Evolutionary conservation across 1,139 yeast species (phyloP).

Genomic region (Geotrichum australiense): DNA sequence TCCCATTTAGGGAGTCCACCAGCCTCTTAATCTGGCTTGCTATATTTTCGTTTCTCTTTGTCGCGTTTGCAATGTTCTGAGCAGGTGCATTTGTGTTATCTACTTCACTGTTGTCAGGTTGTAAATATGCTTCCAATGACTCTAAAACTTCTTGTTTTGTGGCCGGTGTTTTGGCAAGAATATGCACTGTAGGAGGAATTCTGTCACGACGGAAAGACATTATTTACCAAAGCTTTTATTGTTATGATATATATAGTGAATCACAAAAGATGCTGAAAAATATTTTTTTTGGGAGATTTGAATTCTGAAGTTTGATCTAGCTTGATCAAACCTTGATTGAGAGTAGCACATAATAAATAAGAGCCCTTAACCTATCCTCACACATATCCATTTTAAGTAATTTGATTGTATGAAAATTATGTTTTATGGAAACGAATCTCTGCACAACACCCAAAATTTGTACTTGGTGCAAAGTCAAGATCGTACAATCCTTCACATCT

Average conservation of each 20-base stretch:
- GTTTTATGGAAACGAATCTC: no score
- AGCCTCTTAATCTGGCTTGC: constrained; percentile 58
- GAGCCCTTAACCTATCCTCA: no score
- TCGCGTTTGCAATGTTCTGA: constrained; percentile 14
- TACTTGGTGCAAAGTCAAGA: no score
- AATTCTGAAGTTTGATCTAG: no score
- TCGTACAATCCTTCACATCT: no score
- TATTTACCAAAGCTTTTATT: background rate
- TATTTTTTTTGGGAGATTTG: constrained; percentile 1
- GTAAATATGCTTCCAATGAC: constrained; percentile 41
- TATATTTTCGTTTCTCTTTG: constrained; percentile 28
- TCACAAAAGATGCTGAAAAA: background rate
- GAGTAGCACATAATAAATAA: no score
- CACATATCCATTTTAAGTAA: no score
- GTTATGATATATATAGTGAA: background rate
- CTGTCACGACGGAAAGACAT: background rate
- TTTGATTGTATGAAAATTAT: no score
- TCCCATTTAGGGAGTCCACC: constrained; percentile 66
- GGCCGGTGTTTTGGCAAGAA: constrained; percentile 26
- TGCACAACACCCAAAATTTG: no score
- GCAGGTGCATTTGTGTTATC: constrained; percentile 27
- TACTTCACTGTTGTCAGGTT: constrained; percentile 38
- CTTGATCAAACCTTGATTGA: no score
- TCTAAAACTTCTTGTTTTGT: constrained; percentile 37
- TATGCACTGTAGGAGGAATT: constrained; percentile 27